These are phyloP conservation scores for Paulownia fortunei DNA, from an alignment of 257 asterid genomes.

Conservation along the genomic window DNA sequence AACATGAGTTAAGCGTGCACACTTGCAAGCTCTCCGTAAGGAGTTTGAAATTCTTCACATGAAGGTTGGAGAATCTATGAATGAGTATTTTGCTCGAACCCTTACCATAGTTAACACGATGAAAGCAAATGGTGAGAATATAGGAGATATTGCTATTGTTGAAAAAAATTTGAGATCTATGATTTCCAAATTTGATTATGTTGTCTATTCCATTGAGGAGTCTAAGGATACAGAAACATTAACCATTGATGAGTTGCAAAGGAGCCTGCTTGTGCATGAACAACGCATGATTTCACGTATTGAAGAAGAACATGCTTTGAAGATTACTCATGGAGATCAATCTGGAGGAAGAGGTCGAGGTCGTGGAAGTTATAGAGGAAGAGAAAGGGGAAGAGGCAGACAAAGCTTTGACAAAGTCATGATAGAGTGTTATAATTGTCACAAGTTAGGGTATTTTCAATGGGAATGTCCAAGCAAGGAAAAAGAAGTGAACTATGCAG, in stretches of 20 bases:
- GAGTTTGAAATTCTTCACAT: no score
- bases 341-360: conserved; percentile 1
- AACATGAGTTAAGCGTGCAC: no score
- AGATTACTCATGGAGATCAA: no score
- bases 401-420: background rate
- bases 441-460: conserved; percentile 13
- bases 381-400: conserved; percentile 5
- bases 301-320: conserved; percentile 15
- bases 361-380: background rate
- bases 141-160: background rate
- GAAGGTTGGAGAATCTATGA: no score
- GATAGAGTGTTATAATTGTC: conserved; percentile 18
- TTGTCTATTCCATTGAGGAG: conserved; percentile 21
- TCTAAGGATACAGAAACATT: background rate
- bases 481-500: background rate
- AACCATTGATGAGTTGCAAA: conserved; percentile 15
- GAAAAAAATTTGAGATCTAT: conserved; percentile 13
- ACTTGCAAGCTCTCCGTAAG: no score
- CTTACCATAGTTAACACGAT: no score
- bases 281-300: background rate
- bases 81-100: no score
- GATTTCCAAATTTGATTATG: background rate
- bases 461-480: conserved; percentile 14
- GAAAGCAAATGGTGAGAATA: no score
- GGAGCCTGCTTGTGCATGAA: conserved; percentile 21